Conservation (phyloP, 371 early-diverging fungal species). For the Mucor sp. region DNA sequence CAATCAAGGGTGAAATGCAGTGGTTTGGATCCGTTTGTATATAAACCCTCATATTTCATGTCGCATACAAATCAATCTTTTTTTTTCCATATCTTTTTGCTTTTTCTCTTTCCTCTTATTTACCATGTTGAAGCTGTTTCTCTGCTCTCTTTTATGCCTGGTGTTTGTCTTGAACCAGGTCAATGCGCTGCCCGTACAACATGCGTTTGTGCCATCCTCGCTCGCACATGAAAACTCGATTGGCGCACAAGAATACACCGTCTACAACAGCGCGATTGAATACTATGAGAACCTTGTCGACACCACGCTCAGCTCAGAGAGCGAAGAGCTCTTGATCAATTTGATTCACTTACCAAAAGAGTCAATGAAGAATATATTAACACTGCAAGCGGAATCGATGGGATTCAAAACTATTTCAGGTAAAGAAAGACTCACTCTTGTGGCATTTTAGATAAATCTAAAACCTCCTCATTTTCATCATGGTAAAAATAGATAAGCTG, state of each 20-base stretch:
- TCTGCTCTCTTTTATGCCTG: not conserved
- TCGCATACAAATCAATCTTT: not conserved
- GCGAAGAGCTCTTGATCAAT: conserved; percentile 33
- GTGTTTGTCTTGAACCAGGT: not conserved
- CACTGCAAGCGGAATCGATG: conserved; percentile 13
- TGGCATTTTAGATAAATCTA: not conserved
- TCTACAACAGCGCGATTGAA: conserved; percentile 5
- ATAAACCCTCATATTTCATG: conserved; percentile 2
- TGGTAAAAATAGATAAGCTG: conserved; percentile 15
- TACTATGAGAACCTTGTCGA: conserved; percentile 39
- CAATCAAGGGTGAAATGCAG: not conserved
- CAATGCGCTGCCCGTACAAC: conserved; percentile 3
- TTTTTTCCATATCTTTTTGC: not conserved
- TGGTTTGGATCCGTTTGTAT: not conserved
- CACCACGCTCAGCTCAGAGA: conserved; percentile 30
- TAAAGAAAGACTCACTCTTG: conserved; percentile 3
- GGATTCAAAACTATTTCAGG: conserved; percentile 16
- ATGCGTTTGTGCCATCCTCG: not conserved
- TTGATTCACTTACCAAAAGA: conserved; percentile 26
- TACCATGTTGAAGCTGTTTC: not conserved
- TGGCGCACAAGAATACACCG: conserved; percentile 7
- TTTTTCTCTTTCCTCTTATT: not conserved
- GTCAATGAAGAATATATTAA: not conserved
- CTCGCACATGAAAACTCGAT: not conserved
- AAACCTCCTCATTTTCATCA: not conserved